Conservation (phyloP, 2,329 filamentous ascomycete species). For the Trichoderma sp. region DNA sequence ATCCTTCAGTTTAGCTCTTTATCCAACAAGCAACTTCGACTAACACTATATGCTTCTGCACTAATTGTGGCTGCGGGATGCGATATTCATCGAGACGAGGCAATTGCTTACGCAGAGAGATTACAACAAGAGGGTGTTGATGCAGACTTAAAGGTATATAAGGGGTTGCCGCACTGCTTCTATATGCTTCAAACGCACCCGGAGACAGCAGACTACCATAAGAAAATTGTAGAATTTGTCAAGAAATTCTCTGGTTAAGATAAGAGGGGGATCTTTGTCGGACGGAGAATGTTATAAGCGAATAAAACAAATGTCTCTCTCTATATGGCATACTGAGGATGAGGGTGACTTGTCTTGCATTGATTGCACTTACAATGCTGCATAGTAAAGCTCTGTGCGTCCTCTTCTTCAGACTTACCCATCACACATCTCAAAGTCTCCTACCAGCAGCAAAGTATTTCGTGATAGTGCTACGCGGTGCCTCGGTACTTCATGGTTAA, state of each 20-base stretch:
- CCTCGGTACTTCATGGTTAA: not conserved
- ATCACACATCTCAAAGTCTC: not conserved
- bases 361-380: not conserved
- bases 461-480: not conserved
- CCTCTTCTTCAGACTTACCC: not conserved
- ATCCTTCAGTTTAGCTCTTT: not conserved
- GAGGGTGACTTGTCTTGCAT: not conserved
- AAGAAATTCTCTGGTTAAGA: not conserved
- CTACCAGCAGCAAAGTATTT: not conserved
- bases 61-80: constrained; percentile 43
- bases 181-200: constrained; percentile 17
- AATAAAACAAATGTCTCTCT: not conserved
- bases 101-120: constrained; percentile 44
- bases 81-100: constrained; percentile 46
- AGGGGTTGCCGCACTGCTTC: constrained; percentile 45
- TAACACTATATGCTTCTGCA: constrained; percentile 24
- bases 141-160: constrained; percentile 40
- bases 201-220: not conserved
- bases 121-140: constrained; percentile 40
- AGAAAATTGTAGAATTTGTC: not conserved
- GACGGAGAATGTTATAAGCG: not conserved
- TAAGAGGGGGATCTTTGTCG: not conserved
- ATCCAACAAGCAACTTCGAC: not conserved
- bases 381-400: not conserved
- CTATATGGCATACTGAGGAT: not conserved